These are phyloP conservation scores for Yamadazyma diddensiae DNA, from an alignment of 1,139 yeast genomes.

Conservation along the genomic window DNA sequence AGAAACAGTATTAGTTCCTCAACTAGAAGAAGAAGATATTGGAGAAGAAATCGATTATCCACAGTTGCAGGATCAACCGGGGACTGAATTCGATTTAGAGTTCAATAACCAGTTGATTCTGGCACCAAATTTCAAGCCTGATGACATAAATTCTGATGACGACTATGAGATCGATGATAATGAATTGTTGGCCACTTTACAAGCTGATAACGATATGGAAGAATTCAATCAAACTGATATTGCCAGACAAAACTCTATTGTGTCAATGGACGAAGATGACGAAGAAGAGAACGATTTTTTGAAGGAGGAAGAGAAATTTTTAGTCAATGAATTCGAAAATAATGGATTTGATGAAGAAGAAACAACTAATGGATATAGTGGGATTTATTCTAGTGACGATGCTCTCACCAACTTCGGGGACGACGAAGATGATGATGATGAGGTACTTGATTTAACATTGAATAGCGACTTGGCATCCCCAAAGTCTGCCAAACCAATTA, in stretches of 20 bases:
- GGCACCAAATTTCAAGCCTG: constrained; percentile 52
- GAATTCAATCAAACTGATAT: constrained; percentile 28
- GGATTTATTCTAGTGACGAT: constrained; percentile 4
- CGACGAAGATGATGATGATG: constrained; percentile 29
- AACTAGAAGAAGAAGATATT: constrained; percentile 54
- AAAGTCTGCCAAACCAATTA: constrained; percentile 10
- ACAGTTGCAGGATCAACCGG: constrained; percentile 11
- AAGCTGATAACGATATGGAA: constrained; percentile 60
- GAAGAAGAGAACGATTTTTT: constrained; percentile 47
- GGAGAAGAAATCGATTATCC: constrained; percentile 56
- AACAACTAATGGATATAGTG: constrained; percentile 19
- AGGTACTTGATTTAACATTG: constrained; percentile 30
- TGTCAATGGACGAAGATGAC: constrained; percentile 49
- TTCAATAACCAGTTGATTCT: constrained; percentile 37
- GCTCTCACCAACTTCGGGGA: constrained; percentile 14
- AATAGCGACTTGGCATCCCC: constrained; percentile 13
- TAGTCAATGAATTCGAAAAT: constrained; percentile 47
- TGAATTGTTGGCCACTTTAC: constrained; percentile 64
- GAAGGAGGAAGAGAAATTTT: constrained; percentile 45
- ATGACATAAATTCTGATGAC: constrained; percentile 59
- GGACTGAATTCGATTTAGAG: constrained; percentile 31
- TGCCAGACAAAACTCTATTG: constrained; percentile 40
- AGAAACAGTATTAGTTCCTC: not conserved
- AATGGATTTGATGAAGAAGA: constrained; percentile 46
- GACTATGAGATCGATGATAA: constrained; percentile 73